A percentile compares a stretch with the other conserved stretches of the same genome.
Evolutionary conservation across 768 basidiomycete genomes (phyloP).

Genomic region (Gloeophyllum trabeum): DNA sequence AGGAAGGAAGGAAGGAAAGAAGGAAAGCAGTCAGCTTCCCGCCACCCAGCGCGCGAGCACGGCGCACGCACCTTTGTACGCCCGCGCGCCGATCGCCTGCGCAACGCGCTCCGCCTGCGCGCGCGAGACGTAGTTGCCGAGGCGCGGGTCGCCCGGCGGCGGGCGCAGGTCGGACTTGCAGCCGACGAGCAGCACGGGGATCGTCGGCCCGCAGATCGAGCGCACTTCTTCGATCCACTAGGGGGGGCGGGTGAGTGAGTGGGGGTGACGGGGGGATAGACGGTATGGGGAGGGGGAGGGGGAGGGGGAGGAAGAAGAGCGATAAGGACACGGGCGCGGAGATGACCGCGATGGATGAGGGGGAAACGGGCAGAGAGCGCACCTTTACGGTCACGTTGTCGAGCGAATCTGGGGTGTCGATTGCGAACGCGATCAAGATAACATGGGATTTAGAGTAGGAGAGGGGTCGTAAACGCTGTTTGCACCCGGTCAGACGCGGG

Average conservation of each 20-base stretch:
- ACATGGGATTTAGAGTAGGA: slow-evolving; percentile 99
- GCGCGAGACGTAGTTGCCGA: slow-evolving; percentile 54
- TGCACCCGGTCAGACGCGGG: neutral
- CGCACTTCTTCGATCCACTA: slow-evolving; percentile 99
- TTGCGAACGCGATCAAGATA: slow-evolving; percentile 93
- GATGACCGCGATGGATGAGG: neutral
- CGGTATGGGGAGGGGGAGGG: no score
- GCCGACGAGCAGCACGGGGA: slow-evolving; percentile 93
- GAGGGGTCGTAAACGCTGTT: slow-evolving; percentile 83
- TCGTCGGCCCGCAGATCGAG: slow-evolving; percentile 83
- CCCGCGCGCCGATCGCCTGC: slow-evolving; percentile 75
- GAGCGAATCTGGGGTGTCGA: slow-evolving; percentile 93
- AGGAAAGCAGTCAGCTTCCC: neutral
- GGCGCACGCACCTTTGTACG: slow-evolving; percentile 45
- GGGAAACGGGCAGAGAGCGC: slow-evolving; percentile 7
- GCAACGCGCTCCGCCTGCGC: slow-evolving; percentile 79
- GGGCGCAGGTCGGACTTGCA: slow-evolving; percentile 93
- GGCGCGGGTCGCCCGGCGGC: slow-evolving; percentile 31
- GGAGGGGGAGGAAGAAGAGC: slow-evolving; percentile 7
- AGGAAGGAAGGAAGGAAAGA: no score
- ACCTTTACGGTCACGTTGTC: slow-evolving; percentile 95
- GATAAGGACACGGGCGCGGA: neutral
- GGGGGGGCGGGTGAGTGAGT: slow-evolving; percentile 7
- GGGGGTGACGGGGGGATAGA: neutral
- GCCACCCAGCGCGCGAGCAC: neutral